Evolutionary conservation across 257 asterid species (phyloP), one percentile per base, ranked within the genome.

Genomic region (Przewalskia tangutica): DNA sequence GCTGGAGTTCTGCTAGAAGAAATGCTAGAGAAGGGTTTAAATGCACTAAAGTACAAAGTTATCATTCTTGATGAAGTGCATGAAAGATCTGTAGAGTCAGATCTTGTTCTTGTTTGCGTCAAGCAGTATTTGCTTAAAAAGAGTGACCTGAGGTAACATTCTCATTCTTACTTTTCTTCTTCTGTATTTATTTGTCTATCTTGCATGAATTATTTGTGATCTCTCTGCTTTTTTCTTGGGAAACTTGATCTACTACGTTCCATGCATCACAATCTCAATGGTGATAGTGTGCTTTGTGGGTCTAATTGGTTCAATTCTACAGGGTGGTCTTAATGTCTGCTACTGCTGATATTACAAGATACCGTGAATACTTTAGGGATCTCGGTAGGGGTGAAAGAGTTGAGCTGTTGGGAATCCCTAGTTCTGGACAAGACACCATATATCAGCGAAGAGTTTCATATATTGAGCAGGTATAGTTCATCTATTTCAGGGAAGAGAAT

Each of bases 301-400:
- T 59, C 87, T 84, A 48, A 64, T 77, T 70, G 20, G 40, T 77
- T 83, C 89, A 84, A 86, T 87, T 82, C 86, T 89, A 68, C 88
- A 94, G 98, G 97, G 90, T 95, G 84, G 99, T 95, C 65, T 90
- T 95, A 95, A 94, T 95, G 99, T 95, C 99, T 84, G 99, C 99
- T 53, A 95, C 99, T 84, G 97, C 97, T 16, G 95, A 95, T 88
- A 92, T 91, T 75, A 84, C 90, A 83, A 91, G 96, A 90, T 95
- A 95, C 81, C 92, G 94, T 17, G 97, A 93, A 48, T 95, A 94
- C 89, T 95, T 95, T 81, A 90, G 83, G 89, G 97, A 94, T 90
- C 94, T 95, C 82, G 95, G 92, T 83, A 92, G 95, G 90, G 97
- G 58, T 85, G 99, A 95, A 92, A 95, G 98, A 88, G 97, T 94